Evolutionary conservation across 106 monocot species (phyloP).

Genomic region (Xerophyta viscosa): DNA sequence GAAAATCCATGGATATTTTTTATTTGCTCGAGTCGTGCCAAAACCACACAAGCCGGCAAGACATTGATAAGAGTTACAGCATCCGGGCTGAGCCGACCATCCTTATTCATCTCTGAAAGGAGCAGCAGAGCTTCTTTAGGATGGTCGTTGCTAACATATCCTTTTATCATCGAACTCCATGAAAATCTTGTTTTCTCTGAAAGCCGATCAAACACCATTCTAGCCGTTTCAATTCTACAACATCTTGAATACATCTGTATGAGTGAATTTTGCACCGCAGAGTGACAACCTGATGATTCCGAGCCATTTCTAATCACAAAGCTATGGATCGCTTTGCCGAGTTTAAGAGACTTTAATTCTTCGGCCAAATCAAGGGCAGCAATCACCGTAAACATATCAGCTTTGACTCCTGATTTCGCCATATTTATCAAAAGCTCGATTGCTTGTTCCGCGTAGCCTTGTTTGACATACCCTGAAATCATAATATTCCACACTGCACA

Average conservation of each 20-base stretch:
- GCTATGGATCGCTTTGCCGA: slow-evolving; percentile 22
- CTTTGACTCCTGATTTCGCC: slow-evolving; percentile 9
- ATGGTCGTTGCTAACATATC: slow-evolving; percentile 27
- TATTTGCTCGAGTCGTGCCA: neutral
- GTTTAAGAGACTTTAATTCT: slow-evolving; percentile 17
- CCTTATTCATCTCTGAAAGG: slow-evolving; percentile 45
- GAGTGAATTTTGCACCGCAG: slow-evolving; percentile 24
- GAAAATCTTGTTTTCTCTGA: slow-evolving; percentile 17
- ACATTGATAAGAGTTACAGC: neutral
- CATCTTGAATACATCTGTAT: slow-evolving; percentile 30
- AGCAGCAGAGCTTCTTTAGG: slow-evolving; percentile 27
- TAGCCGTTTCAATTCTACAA: slow-evolving; percentile 4
- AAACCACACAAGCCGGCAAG: neutral
- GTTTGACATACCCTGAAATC: slow-evolving; percentile 20
- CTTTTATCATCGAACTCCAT: slow-evolving; percentile 53
- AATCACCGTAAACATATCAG: slow-evolving; percentile 31
- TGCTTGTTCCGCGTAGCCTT: slow-evolving; percentile 9
- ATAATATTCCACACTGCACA: slow-evolving; percentile 27
- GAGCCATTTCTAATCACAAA: slow-evolving; percentile 21
- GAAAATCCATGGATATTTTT: neutral
- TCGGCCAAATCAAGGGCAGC: slow-evolving; percentile 20
- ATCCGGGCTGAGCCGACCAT: slow-evolving; percentile 14
- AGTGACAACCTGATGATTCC: slow-evolving; percentile 15
- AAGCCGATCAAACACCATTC: slow-evolving; percentile 18
- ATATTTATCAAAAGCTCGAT: slow-evolving; percentile 17